Evolutionary conservation across 2,329 filamentous ascomycete genomes (phyloP).

Genomic region (Phaeophleospora eucalypticola): DNA sequence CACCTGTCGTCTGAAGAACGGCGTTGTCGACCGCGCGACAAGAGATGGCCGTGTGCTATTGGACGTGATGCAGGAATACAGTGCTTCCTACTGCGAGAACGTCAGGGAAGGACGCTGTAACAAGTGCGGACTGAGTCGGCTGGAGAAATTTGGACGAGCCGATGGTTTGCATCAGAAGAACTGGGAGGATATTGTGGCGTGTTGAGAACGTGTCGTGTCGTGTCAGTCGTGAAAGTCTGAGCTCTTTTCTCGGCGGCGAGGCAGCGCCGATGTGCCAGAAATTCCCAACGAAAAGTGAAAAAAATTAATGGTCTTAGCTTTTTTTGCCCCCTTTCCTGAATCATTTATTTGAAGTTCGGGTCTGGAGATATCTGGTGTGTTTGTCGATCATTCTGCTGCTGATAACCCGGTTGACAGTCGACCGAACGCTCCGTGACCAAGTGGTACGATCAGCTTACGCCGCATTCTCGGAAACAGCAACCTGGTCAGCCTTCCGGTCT

Average conservation of each 20-base stretch:
- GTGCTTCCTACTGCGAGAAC: constrained; percentile 13
- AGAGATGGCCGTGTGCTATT: constrained; percentile 17
- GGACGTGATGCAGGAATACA: constrained; percentile 21
- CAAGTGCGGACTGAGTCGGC: constrained; percentile 12
- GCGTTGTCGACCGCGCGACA: constrained; percentile 14
- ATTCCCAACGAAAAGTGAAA: not conserved
- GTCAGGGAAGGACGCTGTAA: constrained; percentile 16
- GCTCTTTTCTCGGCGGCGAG: not conserved
- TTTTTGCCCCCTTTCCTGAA: not conserved
- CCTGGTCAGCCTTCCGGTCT: no score
- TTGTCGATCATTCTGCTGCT: not conserved
- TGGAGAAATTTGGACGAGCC: constrained; percentile 13
- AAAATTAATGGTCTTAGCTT: not conserved
- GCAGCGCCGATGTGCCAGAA: not conserved
- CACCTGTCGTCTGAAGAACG: constrained; percentile 15
- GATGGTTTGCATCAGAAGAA: constrained; percentile 13
- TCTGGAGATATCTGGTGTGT: no score
- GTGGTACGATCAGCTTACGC: not conserved
- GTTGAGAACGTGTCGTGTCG: constrained; percentile 2
- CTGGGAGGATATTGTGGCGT: constrained; percentile 18
- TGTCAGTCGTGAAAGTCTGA: not conserved
- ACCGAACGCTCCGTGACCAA: not conserved
- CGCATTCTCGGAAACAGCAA: not conserved
- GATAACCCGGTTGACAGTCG: not conserved
- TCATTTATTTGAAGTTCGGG: no score